Conservation (phyloP, 1,284 basidiomycete genomes). For the Pseudozyma tsukubaensis region DNA sequence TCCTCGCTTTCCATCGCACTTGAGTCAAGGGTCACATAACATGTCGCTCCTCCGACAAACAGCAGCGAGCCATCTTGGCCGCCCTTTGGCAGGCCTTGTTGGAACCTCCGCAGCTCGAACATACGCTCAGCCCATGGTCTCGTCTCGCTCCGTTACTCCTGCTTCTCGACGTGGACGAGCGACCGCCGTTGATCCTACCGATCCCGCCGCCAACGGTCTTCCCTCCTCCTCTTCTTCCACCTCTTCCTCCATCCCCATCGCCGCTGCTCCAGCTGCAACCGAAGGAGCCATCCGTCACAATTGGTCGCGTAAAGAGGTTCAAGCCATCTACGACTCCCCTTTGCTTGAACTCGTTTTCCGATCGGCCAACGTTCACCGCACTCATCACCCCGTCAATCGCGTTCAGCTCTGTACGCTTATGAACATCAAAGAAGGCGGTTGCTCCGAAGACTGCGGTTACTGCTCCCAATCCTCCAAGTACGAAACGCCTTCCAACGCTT, state of each 20-base stretch:
- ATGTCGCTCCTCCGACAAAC: conserved; percentile 50
- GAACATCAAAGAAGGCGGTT: conserved; percentile 95
- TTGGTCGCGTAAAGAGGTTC: conserved; percentile 63
- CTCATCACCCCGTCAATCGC: conserved; percentile 86
- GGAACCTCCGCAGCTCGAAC: conserved; percentile 28
- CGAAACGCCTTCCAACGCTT: conserved; percentile 87
- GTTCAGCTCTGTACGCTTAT: conserved; percentile 96
- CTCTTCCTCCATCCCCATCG: conserved; percentile 2
- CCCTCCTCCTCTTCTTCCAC: conserved; percentile 14
- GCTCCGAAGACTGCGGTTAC: conserved; percentile 97
- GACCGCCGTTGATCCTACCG: conserved; percentile 48
- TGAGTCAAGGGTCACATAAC: not conserved
- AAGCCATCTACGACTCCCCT: conserved; percentile 64
- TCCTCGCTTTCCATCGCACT: not conserved
- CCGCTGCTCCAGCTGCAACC: conserved; percentile 5
- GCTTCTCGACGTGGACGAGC: conserved; percentile 46
- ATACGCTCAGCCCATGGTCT: conserved; percentile 21
- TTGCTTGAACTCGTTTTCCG: conserved; percentile 67
- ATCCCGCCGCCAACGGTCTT: conserved; percentile 26
- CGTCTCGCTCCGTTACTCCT: conserved; percentile 11
- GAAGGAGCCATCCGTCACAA: conserved; percentile 51
- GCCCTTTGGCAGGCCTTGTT: conserved; percentile 26
- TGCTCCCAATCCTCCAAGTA: conserved; percentile 96
- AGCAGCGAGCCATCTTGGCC: conserved; percentile 24
- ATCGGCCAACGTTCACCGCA: conserved; percentile 78